Evolutionary conservation across 2,329 filamentous ascomycete genomes (phyloP).

Genomic region (Hypomyces rosellus): DNA sequence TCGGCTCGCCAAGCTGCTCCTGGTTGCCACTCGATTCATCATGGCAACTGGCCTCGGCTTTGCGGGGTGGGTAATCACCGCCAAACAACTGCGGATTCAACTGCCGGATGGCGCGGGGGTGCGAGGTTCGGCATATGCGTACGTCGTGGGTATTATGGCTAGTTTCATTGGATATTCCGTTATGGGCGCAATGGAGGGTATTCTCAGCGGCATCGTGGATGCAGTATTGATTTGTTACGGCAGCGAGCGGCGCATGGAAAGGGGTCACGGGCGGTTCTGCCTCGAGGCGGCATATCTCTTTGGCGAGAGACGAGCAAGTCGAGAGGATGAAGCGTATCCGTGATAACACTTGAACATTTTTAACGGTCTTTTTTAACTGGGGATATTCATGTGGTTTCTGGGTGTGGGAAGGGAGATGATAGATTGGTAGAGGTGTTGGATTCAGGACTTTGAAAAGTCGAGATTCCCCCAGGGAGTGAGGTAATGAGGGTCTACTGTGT

Average conservation of each 20-base stretch:
- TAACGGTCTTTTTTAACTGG: not conserved
- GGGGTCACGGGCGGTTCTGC: conserved; percentile 71
- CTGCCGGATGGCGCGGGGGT: conserved; percentile 47
- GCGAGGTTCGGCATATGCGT: conserved; percentile 85
- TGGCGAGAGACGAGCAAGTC: conserved; percentile 50
- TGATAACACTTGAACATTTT: not conserved
- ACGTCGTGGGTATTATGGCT: conserved; percentile 86
- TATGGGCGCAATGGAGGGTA: conserved; percentile 82
- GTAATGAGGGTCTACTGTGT: too few species aligned
- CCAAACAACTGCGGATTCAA: conserved; percentile 64
- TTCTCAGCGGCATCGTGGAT: conserved; percentile 80
- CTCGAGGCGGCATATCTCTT: conserved; percentile 87
- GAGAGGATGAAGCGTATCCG: conserved; percentile 22
- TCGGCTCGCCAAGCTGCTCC: conserved; percentile 80
- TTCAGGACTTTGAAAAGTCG: conserved; percentile 8
- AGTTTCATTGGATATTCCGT: conserved; percentile 94
- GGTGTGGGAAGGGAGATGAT: conserved; percentile 2
- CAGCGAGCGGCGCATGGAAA: conserved; percentile 69
- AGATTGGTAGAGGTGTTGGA: conserved; percentile 12
- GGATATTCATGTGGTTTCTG: not conserved
- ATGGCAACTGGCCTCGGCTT: conserved; percentile 89
- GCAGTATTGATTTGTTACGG: conserved; percentile 90
- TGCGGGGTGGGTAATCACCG: conserved; percentile 93
- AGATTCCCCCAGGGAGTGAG: too few species aligned
- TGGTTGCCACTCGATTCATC: conserved; percentile 85